phyloP scores from a whole-genome alignment of 1,284 basidiomycete genomes.

The Puccinia coronata region DNA sequence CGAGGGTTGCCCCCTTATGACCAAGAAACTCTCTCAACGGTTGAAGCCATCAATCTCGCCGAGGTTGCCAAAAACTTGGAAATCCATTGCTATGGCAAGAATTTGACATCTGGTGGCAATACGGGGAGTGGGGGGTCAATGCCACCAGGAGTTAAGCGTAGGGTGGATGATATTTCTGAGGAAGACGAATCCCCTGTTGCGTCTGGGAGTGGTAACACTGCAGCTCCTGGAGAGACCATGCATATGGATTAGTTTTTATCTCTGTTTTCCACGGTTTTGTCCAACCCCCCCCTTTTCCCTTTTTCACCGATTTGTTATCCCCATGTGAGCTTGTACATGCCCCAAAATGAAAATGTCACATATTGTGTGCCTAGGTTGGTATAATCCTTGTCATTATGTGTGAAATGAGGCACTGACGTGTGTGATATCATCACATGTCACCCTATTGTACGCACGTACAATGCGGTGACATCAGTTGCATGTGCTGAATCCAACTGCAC shows the following conservation, averaged over 20 bases:
- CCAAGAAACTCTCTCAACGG: background rate
- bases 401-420: too few species aligned
- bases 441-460: too few species aligned
- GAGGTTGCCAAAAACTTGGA: background rate
- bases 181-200: too few species aligned
- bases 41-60: too few species aligned
- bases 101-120: background rate
- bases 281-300: background rate
- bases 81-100: background rate
- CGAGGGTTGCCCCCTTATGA: background rate
- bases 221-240: background rate
- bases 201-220: background rate
- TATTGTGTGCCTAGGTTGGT: too few species aligned
- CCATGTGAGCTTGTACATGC: background rate
- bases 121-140: background rate
- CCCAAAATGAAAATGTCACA: background rate
- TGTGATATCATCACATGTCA: too few species aligned
- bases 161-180: background rate
- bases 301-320: too few species aligned
- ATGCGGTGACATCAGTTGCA: background rate
- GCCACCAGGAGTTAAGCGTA: background rate
- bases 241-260: slow-evolving; percentile 10
- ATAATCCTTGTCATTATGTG: too few species aligned
- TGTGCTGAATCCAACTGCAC: too few species aligned
- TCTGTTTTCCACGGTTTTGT: background rate